These are phyloP conservation scores for Lachnellula hyalina DNA, from an alignment of 2,329 filamentous ascomycete species.

Conservation along the genomic window DNA sequence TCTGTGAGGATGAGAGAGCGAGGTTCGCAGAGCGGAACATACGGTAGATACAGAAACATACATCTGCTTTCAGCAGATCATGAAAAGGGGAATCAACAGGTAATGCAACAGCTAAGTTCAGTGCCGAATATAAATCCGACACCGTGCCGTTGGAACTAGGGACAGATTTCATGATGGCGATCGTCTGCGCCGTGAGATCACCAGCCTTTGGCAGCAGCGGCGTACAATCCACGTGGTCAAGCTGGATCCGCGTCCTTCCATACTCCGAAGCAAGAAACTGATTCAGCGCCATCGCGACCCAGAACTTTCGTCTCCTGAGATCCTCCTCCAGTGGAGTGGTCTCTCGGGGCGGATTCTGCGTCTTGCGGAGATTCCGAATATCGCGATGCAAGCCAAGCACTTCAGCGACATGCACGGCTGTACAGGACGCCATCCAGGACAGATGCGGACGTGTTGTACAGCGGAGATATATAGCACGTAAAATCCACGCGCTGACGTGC, in stretches of 20 bases:
- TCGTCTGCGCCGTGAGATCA: conserved; percentile 13
- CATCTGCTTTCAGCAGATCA: conserved; percentile 14
- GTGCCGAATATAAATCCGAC: conserved; percentile 1
- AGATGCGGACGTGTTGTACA: conserved; percentile 23
- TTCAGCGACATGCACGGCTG: conserved; percentile 27
- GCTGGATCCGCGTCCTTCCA: conserved; percentile 16
- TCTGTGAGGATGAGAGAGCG: neutral
- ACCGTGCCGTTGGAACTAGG: neutral
- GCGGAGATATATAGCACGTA: conserved; percentile 27
- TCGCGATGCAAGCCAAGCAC: conserved; percentile 27
- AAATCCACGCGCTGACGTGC: conserved; percentile 23
- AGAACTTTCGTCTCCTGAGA: conserved; percentile 19
- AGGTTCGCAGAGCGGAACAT: conserved; percentile 8
- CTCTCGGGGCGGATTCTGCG: conserved; percentile 3
- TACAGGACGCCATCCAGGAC: conserved; percentile 25
- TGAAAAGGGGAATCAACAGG: conserved; percentile 7
- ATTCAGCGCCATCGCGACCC: conserved; percentile 19
- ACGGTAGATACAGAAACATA: conserved; percentile 17
- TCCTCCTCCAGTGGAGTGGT: conserved; percentile 9
- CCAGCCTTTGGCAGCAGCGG: conserved; percentile 2
- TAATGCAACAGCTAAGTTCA: neutral
- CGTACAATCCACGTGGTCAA: conserved; percentile 15
- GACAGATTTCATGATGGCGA: conserved; percentile 14
- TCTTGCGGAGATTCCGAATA: conserved; percentile 13
- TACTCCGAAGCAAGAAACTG: conserved; percentile 18